A percentile compares a stretch with the other conserved stretches of the same genome.
These are phyloP conservation scores for Ophiostoma tasmaniense DNA, from an alignment of 2,329 filamentous ascomycete species.

Conservation along the genomic window DNA sequence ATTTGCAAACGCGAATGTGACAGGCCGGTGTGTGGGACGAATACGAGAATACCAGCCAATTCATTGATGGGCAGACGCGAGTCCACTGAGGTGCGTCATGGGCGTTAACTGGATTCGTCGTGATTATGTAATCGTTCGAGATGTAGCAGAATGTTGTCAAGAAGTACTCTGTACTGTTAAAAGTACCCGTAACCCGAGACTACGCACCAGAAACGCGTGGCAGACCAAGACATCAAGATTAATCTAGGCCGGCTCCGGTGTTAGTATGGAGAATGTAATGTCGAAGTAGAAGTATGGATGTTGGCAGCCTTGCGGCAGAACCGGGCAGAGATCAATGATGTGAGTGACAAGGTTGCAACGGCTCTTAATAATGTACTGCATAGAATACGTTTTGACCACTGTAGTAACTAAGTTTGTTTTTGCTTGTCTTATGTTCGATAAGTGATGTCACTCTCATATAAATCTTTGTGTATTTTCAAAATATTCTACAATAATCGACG, in stretches of 20 bases:
- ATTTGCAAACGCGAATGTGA: neutral
- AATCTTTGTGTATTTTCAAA: neutral
- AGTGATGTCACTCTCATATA: neutral
- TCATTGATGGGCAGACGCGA: neutral
- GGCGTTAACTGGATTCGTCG: neutral
- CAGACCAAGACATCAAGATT: neutral
- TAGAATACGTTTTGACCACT: too few relatives aligned
- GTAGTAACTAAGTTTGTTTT: too few relatives aligned
- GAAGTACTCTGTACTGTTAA: neutral
- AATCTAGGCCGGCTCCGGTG: neutral
- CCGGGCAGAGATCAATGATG: neutral
- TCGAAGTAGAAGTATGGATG: neutral
- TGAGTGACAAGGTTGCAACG: neutral
- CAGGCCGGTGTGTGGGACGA: neutral
- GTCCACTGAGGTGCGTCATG: slow-evolving; percentile 3
- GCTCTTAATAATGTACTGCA: too few relatives aligned
- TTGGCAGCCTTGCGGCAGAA: neutral
- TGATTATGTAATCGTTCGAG: neutral
- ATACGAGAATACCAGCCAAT: slow-evolving; percentile 4
- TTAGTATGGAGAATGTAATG: neutral
- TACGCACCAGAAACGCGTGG: neutral
- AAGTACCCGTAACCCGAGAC: neutral
- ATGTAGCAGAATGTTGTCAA: neutral
- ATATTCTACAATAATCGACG: neutral
- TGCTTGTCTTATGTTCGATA: neutral